Base-by-base conservation (phyloP, 129 eudicot genomes). In the Glebionis coronaria region DNA sequence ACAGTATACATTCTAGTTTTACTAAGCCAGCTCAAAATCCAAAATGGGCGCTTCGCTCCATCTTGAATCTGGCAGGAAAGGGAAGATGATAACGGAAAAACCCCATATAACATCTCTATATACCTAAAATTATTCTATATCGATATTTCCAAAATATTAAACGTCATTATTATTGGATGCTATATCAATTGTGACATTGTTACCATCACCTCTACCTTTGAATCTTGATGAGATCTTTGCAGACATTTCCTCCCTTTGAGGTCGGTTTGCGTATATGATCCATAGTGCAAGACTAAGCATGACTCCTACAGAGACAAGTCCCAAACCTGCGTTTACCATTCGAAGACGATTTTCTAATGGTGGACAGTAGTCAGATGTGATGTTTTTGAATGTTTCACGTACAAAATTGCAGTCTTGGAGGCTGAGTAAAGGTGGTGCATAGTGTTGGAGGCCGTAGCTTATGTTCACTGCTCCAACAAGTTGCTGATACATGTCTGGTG, bases 401-500 rank as follows among this genome's bases (percentile, higher is more conserved):
- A 94, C 90, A 61, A 94, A 94, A 70, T 89, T 81, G 70, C 99
- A 94, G 82, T 94, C 88, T 76, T 94, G 95, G 15, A n/a, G n/a
- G n/a, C n/a, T n/a, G n/a, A n/a, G n/a, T n/a, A n/a, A n/a, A n/a
- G n/a, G n/a, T n/a, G n/a, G n/a, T n/a, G n/a, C n/a, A n/a, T n/a
- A n/a, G n/a, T n/a, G n/a, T n/a, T n/a, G n/a, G n/a, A n/a, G n/a
- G n/a, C 81, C 99, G 18, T 76, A 81, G 75, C 93, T 94, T 23
- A 85, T 76, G 73, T 94, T 94, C 12, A 87, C 93, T 25, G 97
- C 97, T 5, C 80, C 84, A 23, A 81, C 85, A 65, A 94, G 68
- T 44, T 89, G 87, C 12, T 63, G 63, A 55, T 94, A 86, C 90
- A 89, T 84, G 6, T 76, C 83, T 1, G 95, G 99, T 19, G 97